A percentile compares a stretch with the other conserved stretches of the same genome.
Conservation (phyloP, 2,329 filamentous ascomycete species). For the Stylonectria norvegica region DNA sequence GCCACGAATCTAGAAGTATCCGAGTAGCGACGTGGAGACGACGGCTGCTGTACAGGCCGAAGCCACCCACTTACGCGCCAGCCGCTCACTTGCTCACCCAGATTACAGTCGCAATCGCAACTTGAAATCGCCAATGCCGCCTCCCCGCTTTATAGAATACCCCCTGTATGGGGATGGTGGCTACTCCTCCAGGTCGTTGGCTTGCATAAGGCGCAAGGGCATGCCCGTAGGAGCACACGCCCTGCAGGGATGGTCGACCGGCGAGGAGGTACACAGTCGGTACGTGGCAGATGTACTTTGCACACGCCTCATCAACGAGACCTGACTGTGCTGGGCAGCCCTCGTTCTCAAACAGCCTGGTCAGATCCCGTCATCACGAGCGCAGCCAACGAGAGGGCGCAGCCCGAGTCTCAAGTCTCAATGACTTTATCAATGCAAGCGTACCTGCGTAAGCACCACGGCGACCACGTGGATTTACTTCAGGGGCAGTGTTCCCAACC, state of each 20-base stretch:
- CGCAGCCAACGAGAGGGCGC: background rate
- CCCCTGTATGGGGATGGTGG: background rate
- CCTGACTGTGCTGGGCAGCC: background rate
- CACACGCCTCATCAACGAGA: background rate
- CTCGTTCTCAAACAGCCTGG: background rate
- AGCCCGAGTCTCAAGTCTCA: background rate
- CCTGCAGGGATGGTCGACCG: background rate
- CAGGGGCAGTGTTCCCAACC: background rate
- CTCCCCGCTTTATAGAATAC: constrained; percentile 18
- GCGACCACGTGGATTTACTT: constrained; percentile 22
- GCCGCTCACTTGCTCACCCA: no score
- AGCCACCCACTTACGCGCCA: no score
- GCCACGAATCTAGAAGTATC: no score
- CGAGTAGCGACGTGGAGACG: no score
- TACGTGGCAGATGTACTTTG: no score
- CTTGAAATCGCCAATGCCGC: constrained; percentile 5
- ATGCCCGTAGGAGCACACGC: no score
- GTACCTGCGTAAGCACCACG: constrained; percentile 24
- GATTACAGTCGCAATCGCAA: no score
- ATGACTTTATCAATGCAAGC: background rate
- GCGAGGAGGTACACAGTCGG: background rate
- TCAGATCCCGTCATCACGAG: background rate
- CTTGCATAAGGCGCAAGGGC: no score
- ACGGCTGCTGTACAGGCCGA: no score
- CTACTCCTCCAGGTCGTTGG: constrained; percentile 15